Conservation (phyloP, 1,139 yeast genomes). For the Sugiyamaella pinicola region DNA sequence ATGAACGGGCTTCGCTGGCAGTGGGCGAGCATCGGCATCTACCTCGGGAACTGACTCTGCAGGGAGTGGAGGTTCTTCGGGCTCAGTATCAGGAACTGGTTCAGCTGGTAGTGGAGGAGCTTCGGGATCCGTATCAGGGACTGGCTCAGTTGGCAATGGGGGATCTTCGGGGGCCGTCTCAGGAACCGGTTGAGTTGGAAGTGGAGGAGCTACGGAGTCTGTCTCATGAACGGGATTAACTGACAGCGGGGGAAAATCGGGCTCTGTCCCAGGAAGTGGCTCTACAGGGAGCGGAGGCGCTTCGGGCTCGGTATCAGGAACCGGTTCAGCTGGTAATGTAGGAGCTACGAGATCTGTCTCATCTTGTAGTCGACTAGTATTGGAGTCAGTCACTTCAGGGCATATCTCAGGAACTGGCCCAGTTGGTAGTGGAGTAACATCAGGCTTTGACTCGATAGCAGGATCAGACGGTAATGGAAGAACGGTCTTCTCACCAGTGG, state of each 20-base stretch:
- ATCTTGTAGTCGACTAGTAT: no score
- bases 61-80: neutral
- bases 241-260: neutral
- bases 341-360: neutral
- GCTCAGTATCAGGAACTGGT: constrained; percentile 5
- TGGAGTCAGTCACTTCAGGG: neutral
- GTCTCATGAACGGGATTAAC: neutral
- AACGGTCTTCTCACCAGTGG: no score
- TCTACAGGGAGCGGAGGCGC: neutral
- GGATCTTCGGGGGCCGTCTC: constrained; percentile 3
- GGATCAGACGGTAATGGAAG: no score
- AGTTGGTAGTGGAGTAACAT: constrained; percentile 13
- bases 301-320: neutral
- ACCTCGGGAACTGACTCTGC: neutral
- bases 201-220: constrained; percentile 6
- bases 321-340: constrained; percentile 10
- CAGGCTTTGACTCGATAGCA: no score
- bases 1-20: constrained; percentile 29
- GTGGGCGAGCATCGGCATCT: constrained; percentile 10
- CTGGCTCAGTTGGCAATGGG: constrained; percentile 6
- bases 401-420: constrained; percentile 4
- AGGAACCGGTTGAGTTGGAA: constrained; percentile 16
- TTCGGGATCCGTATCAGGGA: constrained; percentile 3
- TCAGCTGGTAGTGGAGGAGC: constrained; percentile 10
- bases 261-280: constrained; percentile 3